A percentile compares a stretch with the other conserved stretches of the same genome.
Conservation (phyloP, 345 rosid genomes). For the Turnera subulata region DNA sequence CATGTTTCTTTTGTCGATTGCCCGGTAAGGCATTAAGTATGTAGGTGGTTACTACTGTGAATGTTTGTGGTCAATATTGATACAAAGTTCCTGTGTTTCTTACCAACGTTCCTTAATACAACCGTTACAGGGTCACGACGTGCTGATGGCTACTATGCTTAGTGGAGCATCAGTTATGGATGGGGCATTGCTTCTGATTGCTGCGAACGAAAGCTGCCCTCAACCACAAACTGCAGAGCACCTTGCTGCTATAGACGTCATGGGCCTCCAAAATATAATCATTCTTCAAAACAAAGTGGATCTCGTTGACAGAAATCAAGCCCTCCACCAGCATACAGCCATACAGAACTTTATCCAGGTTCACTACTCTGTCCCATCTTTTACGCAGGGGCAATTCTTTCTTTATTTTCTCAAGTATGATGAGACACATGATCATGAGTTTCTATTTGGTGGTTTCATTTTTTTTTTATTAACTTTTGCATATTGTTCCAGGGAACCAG, state of each 20-base stretch:
- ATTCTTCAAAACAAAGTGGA: conserved; percentile 96
- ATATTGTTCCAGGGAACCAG: conserved; percentile 73
- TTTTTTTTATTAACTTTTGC: not conserved
- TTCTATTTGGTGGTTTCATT: not conserved
- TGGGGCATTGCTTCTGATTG: conserved; percentile 90
- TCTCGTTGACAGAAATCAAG: conserved; percentile 91
- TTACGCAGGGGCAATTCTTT: not conserved
- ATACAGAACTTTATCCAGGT: conserved; percentile 86
- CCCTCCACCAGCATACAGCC: conserved; percentile 83
- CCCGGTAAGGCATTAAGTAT: conserved; percentile 61
- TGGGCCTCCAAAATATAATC: conserved; percentile 88
- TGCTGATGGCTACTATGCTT: conserved; percentile 99
- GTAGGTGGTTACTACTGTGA: too few relatives aligned
- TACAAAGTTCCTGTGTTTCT: too few relatives aligned
- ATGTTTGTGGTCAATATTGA: too few relatives aligned
- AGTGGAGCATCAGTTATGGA: conserved; percentile 99
- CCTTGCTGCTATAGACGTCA: conserved; percentile 94
- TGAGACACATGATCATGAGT: not conserved
- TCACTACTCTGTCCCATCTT: not conserved
- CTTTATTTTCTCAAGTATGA: not conserved
- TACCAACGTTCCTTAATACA: too few relatives aligned
- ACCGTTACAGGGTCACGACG: conserved; percentile 91
- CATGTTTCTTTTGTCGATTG: conserved; percentile 98
- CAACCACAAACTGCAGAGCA: conserved; percentile 99
- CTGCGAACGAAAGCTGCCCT: conserved; percentile 97